phyloP scores from a whole-genome alignment of 1,284 basidiomycete genomes.

The Mycena citricolor region DNA sequence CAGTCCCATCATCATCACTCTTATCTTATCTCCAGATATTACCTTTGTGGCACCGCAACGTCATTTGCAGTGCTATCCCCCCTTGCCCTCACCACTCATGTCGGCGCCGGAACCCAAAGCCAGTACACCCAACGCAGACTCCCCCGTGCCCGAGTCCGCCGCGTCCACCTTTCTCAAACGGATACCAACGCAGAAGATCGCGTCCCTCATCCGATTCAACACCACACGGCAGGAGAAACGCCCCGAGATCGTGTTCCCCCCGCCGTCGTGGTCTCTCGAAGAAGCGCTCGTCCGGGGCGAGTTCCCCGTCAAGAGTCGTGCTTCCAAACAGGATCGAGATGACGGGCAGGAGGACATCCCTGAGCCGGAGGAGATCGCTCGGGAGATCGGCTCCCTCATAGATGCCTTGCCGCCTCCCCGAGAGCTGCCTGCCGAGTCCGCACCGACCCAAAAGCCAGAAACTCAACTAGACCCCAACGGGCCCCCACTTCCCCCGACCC shows the following conservation, averaged over 20 bases:
- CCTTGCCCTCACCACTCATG: background rate
- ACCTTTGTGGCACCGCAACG: too few relatives aligned
- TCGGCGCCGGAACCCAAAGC: slow-evolving; percentile 14
- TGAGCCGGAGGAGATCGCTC: slow-evolving; percentile 40
- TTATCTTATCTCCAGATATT: too few relatives aligned
- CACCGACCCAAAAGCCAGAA: slow-evolving; percentile 14
- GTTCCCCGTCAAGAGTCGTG: slow-evolving; percentile 23
- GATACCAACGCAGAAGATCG: slow-evolving; percentile 11
- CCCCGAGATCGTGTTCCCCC: slow-evolving; percentile 37
- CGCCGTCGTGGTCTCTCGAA: slow-evolving; percentile 41
- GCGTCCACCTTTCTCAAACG: slow-evolving; percentile 2
- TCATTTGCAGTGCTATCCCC: background rate
- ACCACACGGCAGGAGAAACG: slow-evolving; percentile 7
- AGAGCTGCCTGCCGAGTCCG: slow-evolving; percentile 14
- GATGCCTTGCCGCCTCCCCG: slow-evolving; percentile 34
- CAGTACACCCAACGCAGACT: slow-evolving; percentile 11
- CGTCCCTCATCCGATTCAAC: slow-evolving; percentile 13
- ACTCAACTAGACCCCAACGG: slow-evolving; percentile 28
- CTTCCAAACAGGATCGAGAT: background rate
- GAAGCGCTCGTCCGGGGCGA: slow-evolving; percentile 27
- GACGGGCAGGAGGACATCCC: slow-evolving; percentile 27
- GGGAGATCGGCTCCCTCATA: slow-evolving; percentile 43
- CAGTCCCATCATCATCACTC: too few relatives aligned
- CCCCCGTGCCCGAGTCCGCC: slow-evolving; percentile 4
- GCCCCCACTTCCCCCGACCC: slow-evolving; percentile 35